phyloP scores from a whole-genome alignment of 78 protist genomes.

The Guillardia theta region DNA sequence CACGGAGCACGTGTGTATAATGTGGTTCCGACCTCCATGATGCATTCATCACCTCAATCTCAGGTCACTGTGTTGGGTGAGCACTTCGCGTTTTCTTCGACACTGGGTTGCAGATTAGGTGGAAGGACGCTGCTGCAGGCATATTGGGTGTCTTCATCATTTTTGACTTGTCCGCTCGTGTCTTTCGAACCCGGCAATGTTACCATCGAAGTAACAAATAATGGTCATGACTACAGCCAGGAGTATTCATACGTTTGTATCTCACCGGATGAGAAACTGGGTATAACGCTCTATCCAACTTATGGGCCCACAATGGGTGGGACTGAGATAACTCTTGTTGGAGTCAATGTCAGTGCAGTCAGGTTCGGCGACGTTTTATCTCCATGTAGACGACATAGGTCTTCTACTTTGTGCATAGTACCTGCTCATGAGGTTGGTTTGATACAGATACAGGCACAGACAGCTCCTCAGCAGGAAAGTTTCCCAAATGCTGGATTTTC shows the following conservation, averaged over 20 bases:
- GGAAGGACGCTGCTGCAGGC: neutral
- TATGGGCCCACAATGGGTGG: neutral
- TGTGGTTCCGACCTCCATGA: too few relatives aligned
- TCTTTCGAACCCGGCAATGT: neutral
- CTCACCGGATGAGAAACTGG: neutral
- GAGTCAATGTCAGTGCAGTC: neutral
- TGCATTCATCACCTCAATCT: neutral
- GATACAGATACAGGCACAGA: too few relatives aligned
- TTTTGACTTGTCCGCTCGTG: neutral
- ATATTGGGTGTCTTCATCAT: neutral
- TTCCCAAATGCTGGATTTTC: neutral
- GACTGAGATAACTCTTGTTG: neutral
- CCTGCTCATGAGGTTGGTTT: too few relatives aligned
- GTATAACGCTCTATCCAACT: neutral
- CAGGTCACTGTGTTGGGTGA: neutral
- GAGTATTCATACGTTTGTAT: neutral
- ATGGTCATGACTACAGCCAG: neutral
- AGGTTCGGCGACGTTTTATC: neutral
- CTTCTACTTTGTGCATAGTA: neutral
- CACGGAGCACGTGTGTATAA: too few relatives aligned
- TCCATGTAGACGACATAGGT: neutral
- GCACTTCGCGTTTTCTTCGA: neutral
- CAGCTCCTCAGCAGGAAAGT: neutral
- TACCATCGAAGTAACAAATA: neutral
- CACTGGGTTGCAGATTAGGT: neutral